These are phyloP conservation scores for Oryza meridionalis DNA, from an alignment of 176 grass and related monocot genomes.

Conservation along the genomic window DNA sequence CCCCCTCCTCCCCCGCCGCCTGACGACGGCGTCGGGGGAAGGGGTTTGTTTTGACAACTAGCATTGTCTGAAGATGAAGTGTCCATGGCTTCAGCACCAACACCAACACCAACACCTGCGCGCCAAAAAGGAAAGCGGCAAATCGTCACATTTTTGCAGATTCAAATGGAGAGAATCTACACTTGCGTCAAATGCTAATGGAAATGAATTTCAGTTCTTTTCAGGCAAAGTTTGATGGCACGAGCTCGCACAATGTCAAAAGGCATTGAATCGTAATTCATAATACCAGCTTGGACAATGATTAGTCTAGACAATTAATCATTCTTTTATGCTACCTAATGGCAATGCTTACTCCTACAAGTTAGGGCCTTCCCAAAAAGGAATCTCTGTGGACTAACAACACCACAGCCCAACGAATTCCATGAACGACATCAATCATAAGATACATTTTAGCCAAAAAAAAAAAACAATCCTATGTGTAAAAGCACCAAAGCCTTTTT, in stretches of 20 bases:
- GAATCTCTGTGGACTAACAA: background rate
- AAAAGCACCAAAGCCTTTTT: background rate
- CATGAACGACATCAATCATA: conserved; percentile 7
- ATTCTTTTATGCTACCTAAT: conserved; percentile 27
- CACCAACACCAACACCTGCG: conserved; percentile 30
- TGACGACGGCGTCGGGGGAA: background rate
- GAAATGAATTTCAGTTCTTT: background rate
- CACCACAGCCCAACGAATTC: conserved; percentile 4
- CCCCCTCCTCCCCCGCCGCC: background rate
- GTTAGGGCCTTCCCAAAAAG: background rate
- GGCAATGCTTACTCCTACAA: background rate
- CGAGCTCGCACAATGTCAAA: background rate
- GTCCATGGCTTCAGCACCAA: conserved; percentile 6
- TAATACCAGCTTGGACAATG: conserved; percentile 19
- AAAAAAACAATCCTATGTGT: background rate
- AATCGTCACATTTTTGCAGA: conserved; percentile 24
- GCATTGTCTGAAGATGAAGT: conserved; percentile 27
- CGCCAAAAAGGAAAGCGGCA: background rate
- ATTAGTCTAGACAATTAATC: conserved; percentile 34
- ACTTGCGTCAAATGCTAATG: background rate
- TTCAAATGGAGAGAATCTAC: background rate
- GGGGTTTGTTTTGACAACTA: conserved; percentile 17
- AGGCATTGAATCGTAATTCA: background rate
- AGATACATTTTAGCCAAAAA: background rate
- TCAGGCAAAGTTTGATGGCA: background rate